Evolutionary conservation across 164 flowering plant species (phyloP).

Genomic region (Kalanchoe fedtschenkoi): DNA sequence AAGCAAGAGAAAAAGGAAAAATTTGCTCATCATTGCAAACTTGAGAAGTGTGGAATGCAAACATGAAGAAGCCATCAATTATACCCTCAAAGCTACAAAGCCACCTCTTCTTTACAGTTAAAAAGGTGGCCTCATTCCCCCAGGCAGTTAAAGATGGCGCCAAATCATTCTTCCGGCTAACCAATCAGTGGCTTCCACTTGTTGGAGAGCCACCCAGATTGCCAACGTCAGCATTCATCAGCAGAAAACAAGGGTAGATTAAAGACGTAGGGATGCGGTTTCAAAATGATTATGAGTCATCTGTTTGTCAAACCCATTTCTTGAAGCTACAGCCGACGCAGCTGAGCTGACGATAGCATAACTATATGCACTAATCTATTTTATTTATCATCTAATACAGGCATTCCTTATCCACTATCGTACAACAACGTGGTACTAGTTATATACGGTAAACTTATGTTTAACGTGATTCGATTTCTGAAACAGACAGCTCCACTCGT

Average conservation of each 20-base stretch:
- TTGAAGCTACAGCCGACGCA: background rate
- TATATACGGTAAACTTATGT: too few species aligned
- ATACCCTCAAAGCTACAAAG: background rate
- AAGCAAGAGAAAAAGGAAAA: background rate
- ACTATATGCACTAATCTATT: background rate
- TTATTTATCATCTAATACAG: background rate
- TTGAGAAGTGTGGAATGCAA: background rate
- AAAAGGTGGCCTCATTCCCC: too few species aligned
- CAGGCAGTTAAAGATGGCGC: constrained; percentile 1
- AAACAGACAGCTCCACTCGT: background rate
- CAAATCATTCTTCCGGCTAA: background rate
- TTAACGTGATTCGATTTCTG: background rate
- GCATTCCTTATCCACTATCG: background rate
- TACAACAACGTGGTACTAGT: too few species aligned
- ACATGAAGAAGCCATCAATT: background rate
- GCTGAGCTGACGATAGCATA: background rate
- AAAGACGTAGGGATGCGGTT: background rate
- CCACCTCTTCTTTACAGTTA: too few species aligned
- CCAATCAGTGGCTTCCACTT: background rate
- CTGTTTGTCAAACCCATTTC: background rate
- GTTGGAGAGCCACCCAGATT: background rate
- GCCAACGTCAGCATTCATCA: background rate
- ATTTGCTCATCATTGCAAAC: background rate
- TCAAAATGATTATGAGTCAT: background rate
- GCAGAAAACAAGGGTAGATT: background rate